Base-by-base conservation (phyloP, 352 stramenopile genomes). In the Phytophthora melonis region DNA sequence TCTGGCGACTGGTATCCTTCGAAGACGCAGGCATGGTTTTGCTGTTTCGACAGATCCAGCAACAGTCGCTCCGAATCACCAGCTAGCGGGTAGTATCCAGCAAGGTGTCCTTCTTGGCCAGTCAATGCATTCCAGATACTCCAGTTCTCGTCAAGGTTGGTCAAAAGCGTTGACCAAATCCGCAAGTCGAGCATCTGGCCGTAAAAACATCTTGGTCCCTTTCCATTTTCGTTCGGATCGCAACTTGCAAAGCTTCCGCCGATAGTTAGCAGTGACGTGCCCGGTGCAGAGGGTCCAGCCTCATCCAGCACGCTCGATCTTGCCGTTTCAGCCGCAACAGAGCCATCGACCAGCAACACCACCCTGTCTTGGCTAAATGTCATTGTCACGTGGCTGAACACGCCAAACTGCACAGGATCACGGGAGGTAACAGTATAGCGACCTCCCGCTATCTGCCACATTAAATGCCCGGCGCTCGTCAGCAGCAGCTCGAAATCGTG, bases 21-120 rank as follows among this genome's bases (percentile, higher is more conserved):
- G 23, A 84, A 87, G 27, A 91, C 78, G 3, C 75, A 90, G 10
- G 88, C 88, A 50, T 97, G 90, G 32, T 95, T 95, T 45, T 92
- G 86, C 41, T 91, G 70, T 25, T 81, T 82, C 3, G 87, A 93
- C 14, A 83, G 23, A 70, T 97, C 90, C 58, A 94, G 68, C 39
- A 96, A 56, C 18, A 95, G 70, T 10, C 87, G 79, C 62, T 90
- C 82, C 0, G 78, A 81, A n/a, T 84, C 65, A 3, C 90, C 85
- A 36, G 89, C 85, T n/a, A 97, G 65, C 8, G 88, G 89, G 43
- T 91, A 93, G 56, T 97, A 95, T 11, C 83, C 87, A 18, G 93
- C 59, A 30, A 97, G 65, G 39, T 85, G 74, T 0, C 52, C 59
- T 86, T 83, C 78, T 69, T 63, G 58, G 62, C 74, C 86, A 32